Base-by-base conservation (phyloP, 768 basidiomycete genomes). In the Tephrocybe sp. region DNA sequence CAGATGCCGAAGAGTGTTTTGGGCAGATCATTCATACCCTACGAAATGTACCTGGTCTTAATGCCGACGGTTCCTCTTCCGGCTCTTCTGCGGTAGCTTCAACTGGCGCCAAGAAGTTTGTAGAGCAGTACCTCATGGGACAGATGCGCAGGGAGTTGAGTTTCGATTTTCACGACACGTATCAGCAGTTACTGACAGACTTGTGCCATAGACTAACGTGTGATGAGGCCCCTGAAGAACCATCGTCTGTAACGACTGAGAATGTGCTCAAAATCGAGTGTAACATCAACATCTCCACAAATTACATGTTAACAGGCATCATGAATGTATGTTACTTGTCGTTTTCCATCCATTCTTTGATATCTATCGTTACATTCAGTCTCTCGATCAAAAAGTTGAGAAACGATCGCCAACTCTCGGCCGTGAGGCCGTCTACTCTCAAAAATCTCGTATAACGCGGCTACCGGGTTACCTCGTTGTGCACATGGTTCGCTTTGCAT, bases 401-500 rank as follows among this genome's bases (percentile, higher is more conserved):
- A 98, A 99, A 71, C 76, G 74, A 31, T 94, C 92, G 1, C 82
- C 89, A 0, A 76, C 82, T 3, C 75, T 99, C 1, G 86, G 83
- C 1, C 83, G 94, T 11, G 79, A 89, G 34, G 95, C 95, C 0
- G 66, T 78, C 0, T 98, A 98, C 72, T 83, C 75, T 18, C 86
- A 91, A 61, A 83, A 80, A 30, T 87, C 89, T 3, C 85, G 93
- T 8, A 61, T 99, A 42, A 82, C 90, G 9, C 81, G 95, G 18
- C 73, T 98, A 11, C 97, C 97, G 0, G 67, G 82, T 4, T 95
- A 90, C 60, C 78, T 97, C 18, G 85, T 87, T 5, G 82, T 98
- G 4, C 93, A 98, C 60, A 91, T 98, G 88, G 94, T 95, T 11
- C 89, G 97, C 39, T 99, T 98, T 66, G 87, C 86, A 47, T 99